phyloP scores from a whole-genome alignment of 148 eudicot species.

The Heliamphora exappendiculata region DNA sequence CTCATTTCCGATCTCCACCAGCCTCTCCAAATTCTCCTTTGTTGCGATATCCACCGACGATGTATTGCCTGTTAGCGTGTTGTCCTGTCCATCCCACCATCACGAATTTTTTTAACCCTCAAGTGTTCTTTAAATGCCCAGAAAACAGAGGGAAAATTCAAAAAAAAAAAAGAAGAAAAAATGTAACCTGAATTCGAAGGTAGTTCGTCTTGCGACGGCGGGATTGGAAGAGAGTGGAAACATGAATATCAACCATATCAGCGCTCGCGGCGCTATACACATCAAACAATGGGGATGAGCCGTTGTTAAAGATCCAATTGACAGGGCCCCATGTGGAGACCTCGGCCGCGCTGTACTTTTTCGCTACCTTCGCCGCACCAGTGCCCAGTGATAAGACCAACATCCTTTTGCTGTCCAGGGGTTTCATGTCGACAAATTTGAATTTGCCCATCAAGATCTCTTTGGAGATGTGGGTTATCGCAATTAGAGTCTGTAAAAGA shows the following conservation, averaged over 20 bases:
- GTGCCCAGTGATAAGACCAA: constrained; percentile 36
- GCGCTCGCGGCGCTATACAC: constrained; percentile 24
- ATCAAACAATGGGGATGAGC: constrained; percentile 25
- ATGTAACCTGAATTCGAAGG: constrained; percentile 47
- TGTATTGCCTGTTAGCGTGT: constrained; percentile 39
- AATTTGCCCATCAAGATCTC: constrained; percentile 19
- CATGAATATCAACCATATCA: constrained; percentile 36
- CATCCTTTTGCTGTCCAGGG: constrained; percentile 15
- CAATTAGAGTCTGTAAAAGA: constrained; percentile 26
- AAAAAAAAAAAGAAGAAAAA: too few relatives aligned
- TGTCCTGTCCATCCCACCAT: constrained; percentile 30
- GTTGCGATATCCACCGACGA: constrained; percentile 51
- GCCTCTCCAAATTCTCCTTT: constrained; percentile 39
- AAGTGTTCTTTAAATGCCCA: too few relatives aligned
- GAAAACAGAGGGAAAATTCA: not conserved
- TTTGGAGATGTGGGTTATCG: constrained; percentile 23
- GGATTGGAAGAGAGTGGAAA: constrained; percentile 24
- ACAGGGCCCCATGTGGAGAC: constrained; percentile 32
- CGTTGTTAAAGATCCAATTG: constrained; percentile 23
- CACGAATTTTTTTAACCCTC: not conserved
- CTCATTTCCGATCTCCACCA: constrained; percentile 42
- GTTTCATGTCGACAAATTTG: constrained; percentile 12
- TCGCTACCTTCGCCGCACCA: constrained; percentile 20
- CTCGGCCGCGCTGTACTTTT: constrained; percentile 19
- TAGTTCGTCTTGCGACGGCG: constrained; percentile 19